Percentiles rank a stretch among this genome's conserved stretches.
Evolutionary conservation across 805 yeast genomes (phyloP).

Genomic region (Zygosaccharomyces kombuchaensis): DNA sequence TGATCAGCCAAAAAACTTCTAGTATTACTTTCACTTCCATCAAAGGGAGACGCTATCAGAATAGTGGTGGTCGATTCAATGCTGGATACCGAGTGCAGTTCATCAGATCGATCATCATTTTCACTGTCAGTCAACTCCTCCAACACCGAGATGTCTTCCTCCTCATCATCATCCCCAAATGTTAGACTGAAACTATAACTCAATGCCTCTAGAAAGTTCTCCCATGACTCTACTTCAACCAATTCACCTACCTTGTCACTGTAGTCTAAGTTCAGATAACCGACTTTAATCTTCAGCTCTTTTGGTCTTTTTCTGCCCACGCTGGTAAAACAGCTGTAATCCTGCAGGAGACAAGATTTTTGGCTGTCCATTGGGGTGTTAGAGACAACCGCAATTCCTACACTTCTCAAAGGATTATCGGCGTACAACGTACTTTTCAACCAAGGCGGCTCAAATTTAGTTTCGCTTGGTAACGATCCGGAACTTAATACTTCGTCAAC

Average conservation of each 20-base stretch:
- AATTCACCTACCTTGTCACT: constrained; percentile 29
- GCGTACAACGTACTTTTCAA: constrained; percentile 16
- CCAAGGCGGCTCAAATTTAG: constrained; percentile 19
- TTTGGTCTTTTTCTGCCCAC: constrained; percentile 22
- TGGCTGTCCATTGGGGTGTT: constrained; percentile 24
- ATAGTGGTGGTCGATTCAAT: constrained; percentile 15
- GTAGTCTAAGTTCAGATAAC: constrained; percentile 32
- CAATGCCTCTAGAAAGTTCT: constrained; percentile 27
- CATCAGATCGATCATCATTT: constrained; percentile 8
- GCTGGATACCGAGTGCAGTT: constrained; percentile 7
- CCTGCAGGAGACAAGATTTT: constrained; percentile 25
- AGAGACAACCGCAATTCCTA: constrained; percentile 27
- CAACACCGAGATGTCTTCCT: constrained; percentile 3
- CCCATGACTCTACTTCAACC: constrained; percentile 31
- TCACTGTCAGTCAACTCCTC: constrained; percentile 10
- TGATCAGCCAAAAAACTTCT: neutral
- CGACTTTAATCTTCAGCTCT: constrained; percentile 33
- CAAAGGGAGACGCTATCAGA: constrained; percentile 12
- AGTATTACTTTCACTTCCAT: neutral
- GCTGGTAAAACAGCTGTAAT: constrained; percentile 20
- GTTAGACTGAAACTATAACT: constrained; percentile 29
- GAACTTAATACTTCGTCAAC: constrained; percentile 2
- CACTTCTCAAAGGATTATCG: constrained; percentile 1
- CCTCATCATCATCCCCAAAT: constrained; percentile 32
- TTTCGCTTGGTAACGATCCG: neutral